A percentile compares a stretch with the other conserved stretches of the same genome.
These are phyloP conservation scores for Plenodomus lindquistii DNA, from an alignment of 2,329 filamentous ascomycete genomes.

Conservation along the genomic window DNA sequence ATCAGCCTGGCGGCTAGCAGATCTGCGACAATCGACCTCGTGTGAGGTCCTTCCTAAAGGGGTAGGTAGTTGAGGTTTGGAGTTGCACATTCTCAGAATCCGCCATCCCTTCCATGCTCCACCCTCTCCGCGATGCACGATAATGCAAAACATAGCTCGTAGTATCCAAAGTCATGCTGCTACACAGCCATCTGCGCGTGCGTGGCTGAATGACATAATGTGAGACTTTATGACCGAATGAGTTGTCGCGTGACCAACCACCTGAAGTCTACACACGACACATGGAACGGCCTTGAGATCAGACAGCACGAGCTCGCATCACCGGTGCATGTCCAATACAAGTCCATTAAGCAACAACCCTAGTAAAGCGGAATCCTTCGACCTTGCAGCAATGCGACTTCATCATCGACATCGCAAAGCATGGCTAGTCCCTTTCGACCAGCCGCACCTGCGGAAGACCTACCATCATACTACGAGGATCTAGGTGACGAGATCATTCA, in stretches of 20 bases:
- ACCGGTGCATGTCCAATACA: background rate
- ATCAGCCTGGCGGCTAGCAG: too few relatives aligned
- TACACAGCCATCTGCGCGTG: background rate
- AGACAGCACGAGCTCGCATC: background rate
- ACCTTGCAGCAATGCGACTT: constrained; percentile 1
- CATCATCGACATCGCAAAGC: background rate
- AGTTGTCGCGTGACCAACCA: background rate
- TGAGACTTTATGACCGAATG: background rate
- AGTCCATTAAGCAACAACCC: background rate
- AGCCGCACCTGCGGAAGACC: constrained; percentile 28
- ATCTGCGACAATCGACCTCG: too few relatives aligned
- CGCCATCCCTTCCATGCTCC: too few relatives aligned
- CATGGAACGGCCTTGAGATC: background rate
- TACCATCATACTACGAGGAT: constrained; percentile 43
- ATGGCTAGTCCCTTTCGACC: constrained; percentile 38
- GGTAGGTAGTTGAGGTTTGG: too few relatives aligned
- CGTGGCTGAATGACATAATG: background rate
- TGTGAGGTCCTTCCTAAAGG: too few relatives aligned
- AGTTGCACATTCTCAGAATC: too few relatives aligned
- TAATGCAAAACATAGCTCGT: too few relatives aligned
- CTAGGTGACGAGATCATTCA: constrained; percentile 38
- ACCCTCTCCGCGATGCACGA: too few relatives aligned
- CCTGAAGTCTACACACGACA: background rate
- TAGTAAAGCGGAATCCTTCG: background rate
- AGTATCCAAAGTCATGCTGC: background rate